phyloP scores from a whole-genome alignment of 2,329 filamentous ascomycete species.

The Aspergillus pseudotamarii region DNA sequence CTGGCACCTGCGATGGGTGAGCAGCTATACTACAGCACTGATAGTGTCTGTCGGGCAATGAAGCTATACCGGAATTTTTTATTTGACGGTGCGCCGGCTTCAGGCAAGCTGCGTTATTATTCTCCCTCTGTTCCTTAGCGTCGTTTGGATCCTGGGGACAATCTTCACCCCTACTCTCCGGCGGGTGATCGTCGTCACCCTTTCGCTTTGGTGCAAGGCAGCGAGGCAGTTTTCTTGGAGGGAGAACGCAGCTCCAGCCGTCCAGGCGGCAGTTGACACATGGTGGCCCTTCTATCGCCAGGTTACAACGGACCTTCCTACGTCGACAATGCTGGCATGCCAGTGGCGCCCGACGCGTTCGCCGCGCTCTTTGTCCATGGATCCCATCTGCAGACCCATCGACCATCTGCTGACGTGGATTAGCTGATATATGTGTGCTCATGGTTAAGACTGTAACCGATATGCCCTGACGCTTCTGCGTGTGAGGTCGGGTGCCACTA shows the following conservation, averaged over 20 bases:
- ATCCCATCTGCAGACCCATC: not conserved
- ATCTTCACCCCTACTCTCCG: too few species aligned
- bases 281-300: not conserved
- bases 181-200: not conserved
- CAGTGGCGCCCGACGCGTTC: not conserved
- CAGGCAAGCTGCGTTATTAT: not conserved
- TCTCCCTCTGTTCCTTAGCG: not conserved
- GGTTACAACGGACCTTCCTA: not conserved
- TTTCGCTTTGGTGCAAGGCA: not conserved
- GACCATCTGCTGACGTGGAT: too few species aligned
- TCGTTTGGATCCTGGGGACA: not conserved
- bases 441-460: not conserved
- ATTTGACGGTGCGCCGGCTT: not conserved
- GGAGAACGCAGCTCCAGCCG: not conserved
- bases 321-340: not conserved
- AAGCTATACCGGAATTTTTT: not conserved
- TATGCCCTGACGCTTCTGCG: not conserved
- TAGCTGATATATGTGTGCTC: not conserved
- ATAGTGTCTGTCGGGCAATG: not conserved
- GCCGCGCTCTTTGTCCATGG: not conserved
- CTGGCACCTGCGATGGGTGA: fast-evolving
- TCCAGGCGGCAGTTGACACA: not conserved
- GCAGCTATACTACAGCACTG: not conserved
- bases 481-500: too few species aligned
- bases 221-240: not conserved